These are phyloP conservation scores for Tuber indicum DNA, from an alignment of 495 filamentous ascomycete species.

Conservation along the genomic window DNA sequence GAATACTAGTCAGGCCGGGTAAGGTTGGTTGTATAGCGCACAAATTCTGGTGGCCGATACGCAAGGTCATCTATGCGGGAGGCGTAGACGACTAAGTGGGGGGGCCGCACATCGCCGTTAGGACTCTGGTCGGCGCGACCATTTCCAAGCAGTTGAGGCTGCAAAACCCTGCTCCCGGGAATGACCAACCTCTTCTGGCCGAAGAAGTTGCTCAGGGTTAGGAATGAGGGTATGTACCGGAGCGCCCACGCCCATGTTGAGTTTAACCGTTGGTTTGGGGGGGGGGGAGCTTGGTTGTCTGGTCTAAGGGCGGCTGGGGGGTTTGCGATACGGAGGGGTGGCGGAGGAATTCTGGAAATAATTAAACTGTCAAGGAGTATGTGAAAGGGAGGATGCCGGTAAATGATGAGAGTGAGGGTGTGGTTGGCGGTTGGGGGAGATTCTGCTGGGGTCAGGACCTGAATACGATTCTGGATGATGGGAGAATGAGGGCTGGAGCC, in stretches of 20 bases:
- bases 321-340: constrained; percentile 64
- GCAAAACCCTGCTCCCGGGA: neutral
- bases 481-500: constrained; percentile 19
- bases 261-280: constrained; percentile 68
- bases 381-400: constrained; percentile 12
- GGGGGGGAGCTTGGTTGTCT: constrained; percentile 61
- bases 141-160: constrained; percentile 17
- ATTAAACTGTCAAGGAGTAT: constrained; percentile 7
- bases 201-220: constrained; percentile 6
- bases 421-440: constrained; percentile 26
- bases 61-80: constrained; percentile 16
- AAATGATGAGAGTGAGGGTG: constrained; percentile 3
- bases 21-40: neutral
- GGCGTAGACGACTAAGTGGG: neutral
- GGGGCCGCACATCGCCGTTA: too few relatives aligned
- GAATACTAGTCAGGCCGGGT: too few relatives aligned
- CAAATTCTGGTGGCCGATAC: constrained; percentile 6
- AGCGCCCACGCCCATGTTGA: too few relatives aligned
- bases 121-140: constrained; percentile 16
- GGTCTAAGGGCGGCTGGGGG: constrained; percentile 66
- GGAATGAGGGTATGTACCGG: neutral
- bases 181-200: constrained; percentile 4
- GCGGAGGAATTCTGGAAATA: neutral
- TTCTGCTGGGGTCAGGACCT: constrained; percentile 34
- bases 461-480: constrained; percentile 28